Conservation (phyloP, 441 rosid species). For the Mallotus japonicus region DNA sequence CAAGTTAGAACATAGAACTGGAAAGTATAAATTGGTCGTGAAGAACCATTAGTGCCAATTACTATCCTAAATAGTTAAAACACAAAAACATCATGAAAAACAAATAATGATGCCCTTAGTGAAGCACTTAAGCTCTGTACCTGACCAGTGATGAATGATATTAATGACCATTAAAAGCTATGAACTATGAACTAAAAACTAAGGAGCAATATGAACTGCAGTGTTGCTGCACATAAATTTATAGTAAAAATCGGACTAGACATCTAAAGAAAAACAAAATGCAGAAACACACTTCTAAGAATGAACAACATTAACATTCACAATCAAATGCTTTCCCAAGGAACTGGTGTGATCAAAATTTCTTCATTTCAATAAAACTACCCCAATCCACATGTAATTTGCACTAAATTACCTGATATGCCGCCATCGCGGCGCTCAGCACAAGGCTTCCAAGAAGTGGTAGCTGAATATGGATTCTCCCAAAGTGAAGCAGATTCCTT, state of each 20-base stretch:
- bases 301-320: too few relatives aligned
- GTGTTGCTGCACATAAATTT: too few relatives aligned
- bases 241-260: too few relatives aligned
- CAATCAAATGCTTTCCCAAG: too few relatives aligned
- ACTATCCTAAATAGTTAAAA: neutral
- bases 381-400: too few relatives aligned
- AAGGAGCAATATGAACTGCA: too few relatives aligned
- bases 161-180: neutral
- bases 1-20: too few relatives aligned
- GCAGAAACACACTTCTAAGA: too few relatives aligned
- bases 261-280: too few relatives aligned
- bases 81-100: neutral
- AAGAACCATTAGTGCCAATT: neutral
- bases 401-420: slow-evolving; percentile 53
- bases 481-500: slow-evolving; percentile 93
- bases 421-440: slow-evolving; percentile 84
- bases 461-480: slow-evolving; percentile 93
- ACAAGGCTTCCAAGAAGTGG: slow-evolving; percentile 99
- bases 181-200: neutral
- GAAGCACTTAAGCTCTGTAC: neutral
- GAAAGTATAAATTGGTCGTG: neutral
- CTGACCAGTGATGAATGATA: neutral
- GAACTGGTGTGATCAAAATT: too few relatives aligned
- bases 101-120: neutral
- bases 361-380: too few relatives aligned